Conservation (phyloP, 1,284 basidiomycete genomes). For the Coriolopsis trogii region DNA sequence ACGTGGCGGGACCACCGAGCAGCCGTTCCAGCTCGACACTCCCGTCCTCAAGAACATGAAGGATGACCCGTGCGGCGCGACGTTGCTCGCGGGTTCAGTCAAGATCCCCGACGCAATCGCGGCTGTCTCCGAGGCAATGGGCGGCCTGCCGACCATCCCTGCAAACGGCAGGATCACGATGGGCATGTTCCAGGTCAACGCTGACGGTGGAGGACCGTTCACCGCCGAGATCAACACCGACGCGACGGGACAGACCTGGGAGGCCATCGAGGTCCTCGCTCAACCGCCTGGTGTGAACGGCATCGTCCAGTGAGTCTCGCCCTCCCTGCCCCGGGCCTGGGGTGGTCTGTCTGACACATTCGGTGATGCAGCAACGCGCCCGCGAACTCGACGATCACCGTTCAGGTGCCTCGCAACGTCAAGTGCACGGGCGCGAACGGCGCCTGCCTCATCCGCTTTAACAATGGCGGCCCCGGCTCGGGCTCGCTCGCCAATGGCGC, state of each 20-base stretch:
- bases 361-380: constrained; percentile 5
- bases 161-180: constrained; percentile 6
- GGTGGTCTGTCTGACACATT: background rate
- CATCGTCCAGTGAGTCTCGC: constrained; percentile 11
- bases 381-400: constrained; percentile 11
- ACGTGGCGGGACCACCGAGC: constrained; percentile 12
- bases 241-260: constrained; percentile 7
- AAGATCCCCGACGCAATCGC: constrained; percentile 3
- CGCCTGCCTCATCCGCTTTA: constrained; percentile 13
- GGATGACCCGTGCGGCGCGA: constrained; percentile 11
- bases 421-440: constrained; percentile 8
- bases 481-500: constrained; percentile 11
- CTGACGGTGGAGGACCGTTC: constrained; percentile 15
- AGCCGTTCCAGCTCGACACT: constrained; percentile 16
- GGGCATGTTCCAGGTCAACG: constrained; percentile 14
- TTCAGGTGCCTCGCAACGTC: constrained; percentile 1
- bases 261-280: background rate
- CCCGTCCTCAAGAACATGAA: constrained; percentile 10
- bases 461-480: constrained; percentile 11
- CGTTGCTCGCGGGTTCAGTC: constrained; percentile 10
- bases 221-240: constrained; percentile 16
- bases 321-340: too few relatives aligned
- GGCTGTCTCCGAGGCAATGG: constrained; percentile 4
- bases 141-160: constrained; percentile 12
- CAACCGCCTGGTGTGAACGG: constrained; percentile 15